Evolutionary conservation across 441 rosid genomes (phyloP).

Genomic region (Croton setiger): DNA sequence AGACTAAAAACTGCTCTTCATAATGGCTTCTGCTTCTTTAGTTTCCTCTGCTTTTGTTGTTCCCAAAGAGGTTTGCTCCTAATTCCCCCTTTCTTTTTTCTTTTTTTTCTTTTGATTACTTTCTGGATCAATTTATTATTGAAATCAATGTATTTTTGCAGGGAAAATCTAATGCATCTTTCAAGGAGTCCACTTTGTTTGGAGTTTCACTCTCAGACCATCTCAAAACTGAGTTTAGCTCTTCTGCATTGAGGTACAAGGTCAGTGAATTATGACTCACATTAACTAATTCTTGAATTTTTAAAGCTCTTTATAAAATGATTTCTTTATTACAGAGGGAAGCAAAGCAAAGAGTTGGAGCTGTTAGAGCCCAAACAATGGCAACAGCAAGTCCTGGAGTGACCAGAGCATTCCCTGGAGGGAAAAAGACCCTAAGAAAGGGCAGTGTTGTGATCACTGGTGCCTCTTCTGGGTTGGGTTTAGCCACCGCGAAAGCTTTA

Average conservation of each 20-base stretch:
- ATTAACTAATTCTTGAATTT: not conserved
- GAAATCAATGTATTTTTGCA: too few species aligned
- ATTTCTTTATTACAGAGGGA: conserved; percentile 40
- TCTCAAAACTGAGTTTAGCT: conserved; percentile 49
- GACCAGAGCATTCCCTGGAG: conserved; percentile 39
- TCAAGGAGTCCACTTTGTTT: conserved; percentile 74
- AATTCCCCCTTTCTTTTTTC: not conserved
- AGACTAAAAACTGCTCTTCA: conserved; percentile 56
- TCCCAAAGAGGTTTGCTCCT: conserved; percentile 55
- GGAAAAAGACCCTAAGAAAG: conserved; percentile 79
- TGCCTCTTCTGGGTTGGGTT: conserved; percentile 90
- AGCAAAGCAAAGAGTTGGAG: conserved; percentile 39
- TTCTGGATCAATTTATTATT: too few species aligned
- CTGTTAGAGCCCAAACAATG: conserved; percentile 64
- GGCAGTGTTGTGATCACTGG: conserved; percentile 87
- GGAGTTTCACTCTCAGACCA: conserved; percentile 73
- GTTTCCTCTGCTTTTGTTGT: conserved; percentile 59
- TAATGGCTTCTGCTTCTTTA: conserved; percentile 77
- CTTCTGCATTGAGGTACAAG: conserved; percentile 62
- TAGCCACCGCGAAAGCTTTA: conserved; percentile 83
- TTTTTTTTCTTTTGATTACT: too few species aligned
- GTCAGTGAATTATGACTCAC: conserved; percentile 24
- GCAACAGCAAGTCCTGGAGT: conserved; percentile 60
- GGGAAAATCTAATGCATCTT: conserved; percentile 53
- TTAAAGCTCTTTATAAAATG: too few species aligned